Evolutionary conservation across 352 stramenopile genomes (phyloP).

Genomic region (Vaucheria bursata): DNA sequence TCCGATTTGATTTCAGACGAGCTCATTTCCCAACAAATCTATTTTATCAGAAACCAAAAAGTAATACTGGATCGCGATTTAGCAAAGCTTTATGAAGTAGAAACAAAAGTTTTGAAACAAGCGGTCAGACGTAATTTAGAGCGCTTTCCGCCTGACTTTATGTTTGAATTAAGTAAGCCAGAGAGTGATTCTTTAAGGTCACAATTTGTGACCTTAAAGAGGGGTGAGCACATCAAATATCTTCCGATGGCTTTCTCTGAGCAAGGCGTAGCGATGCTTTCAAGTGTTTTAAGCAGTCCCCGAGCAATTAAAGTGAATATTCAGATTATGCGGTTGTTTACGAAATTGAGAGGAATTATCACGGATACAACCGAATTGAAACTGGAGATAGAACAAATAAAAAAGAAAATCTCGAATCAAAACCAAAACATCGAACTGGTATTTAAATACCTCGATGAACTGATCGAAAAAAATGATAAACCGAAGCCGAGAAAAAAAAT

Average conservation of each 20-base stretch:
- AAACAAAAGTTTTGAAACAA: not conserved
- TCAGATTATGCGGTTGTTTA: not conserved
- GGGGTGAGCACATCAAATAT: not conserved
- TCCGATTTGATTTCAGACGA: too few relatives aligned
- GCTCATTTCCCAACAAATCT: too few relatives aligned
- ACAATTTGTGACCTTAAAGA: slow-evolving; percentile 1
- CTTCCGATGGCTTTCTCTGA: not conserved
- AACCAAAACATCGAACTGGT: not conserved
- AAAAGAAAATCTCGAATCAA: not conserved
- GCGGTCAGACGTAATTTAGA: not conserved
- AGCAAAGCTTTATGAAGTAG: not conserved
- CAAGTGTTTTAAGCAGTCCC: not conserved
- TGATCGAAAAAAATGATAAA: too few relatives aligned
- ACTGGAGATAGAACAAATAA: too few relatives aligned
- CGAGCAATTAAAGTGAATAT: not conserved
- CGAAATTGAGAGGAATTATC: not conserved
- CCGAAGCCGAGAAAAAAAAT: too few relatives aligned
- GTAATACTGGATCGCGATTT: not conserved
- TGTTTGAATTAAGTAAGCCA: not conserved
- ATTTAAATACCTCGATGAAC: too few relatives aligned
- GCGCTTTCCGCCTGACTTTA: not conserved
- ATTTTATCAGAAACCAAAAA: not conserved
- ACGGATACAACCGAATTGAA: not conserved
- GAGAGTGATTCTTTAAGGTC: not conserved
- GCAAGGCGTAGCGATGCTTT: not conserved